Base-by-base conservation (phyloP, 2,329 filamentous ascomycete genomes). In the Ophiostoma pallidulum region DNA sequence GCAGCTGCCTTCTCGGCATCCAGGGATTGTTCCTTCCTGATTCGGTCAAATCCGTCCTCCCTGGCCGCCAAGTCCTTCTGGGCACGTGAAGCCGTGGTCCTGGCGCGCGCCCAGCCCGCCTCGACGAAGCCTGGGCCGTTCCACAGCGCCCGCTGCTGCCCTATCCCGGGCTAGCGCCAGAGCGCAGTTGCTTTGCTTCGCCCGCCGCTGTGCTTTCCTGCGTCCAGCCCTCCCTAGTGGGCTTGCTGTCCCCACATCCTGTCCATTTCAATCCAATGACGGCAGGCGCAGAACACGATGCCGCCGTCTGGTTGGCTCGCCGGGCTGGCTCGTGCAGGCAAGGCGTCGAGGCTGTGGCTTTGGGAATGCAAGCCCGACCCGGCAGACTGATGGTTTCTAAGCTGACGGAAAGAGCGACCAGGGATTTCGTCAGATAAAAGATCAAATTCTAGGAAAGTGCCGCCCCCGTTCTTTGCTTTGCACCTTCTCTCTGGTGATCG, bases 311-410 rank as follows among this genome's bases (percentile, higher is more conserved):
- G 33, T 44, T 37, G 41, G 41, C 12, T 18, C 32, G 22, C 22
- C 36, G 32, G 10, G 22, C 26, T 29, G 41, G 32, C 32, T 28
- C 41, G 22, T 35, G 31, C 31, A 12, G 6, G 13, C 42, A 31
- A 38, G 42, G 33, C 43, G 43, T 45, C 43, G 43, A 45, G 43
- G 43, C 43, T 45, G 43, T 45, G 43, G 43, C 43, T 45, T 33
- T 45, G 43, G 39, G 43, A 40, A 29, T n/a, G 36, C n/a, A 32
- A 31, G n/a, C 33, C 41, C 20, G 14, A 26, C 28, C n/a, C n/a
- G 20, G 24, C 18, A 8, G 12, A 6, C 43, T 16, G 18, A 7
- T n/a, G 14, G 7, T 38, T 13, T 16, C 16, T 5, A 28, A 22
- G 18, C 18, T 32, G 18, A 37, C 24, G 9, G 20, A 39, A 37